Evolutionary conservation across 192 early-diverging fungal genomes (phyloP), one percentile per base, ranked within the genome.

Genomic region (Coemansia guatemalensis): DNA sequence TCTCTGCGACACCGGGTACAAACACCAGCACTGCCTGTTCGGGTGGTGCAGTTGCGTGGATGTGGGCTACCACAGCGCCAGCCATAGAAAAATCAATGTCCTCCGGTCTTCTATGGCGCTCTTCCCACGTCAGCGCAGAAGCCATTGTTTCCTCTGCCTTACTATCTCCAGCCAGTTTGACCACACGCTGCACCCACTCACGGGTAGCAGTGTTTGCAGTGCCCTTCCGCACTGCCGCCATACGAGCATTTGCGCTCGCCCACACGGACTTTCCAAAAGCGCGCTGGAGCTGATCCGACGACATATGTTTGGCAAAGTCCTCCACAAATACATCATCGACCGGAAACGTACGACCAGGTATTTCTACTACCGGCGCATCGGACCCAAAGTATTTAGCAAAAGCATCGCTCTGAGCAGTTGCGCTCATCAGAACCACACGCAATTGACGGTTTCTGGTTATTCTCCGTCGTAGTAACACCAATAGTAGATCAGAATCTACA

Each of bases 351-450:
- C 89, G 87, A n/a, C 90, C 90, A 25, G 90, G 89, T 33, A 92
- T 90, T 25, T 82, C 81, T 39, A 89, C 73, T 2, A 82, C 74
- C 2, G 86, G 87, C n/a, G 83, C 29, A 48, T 60, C 25, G 5
- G 17, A 14, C 23, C 85, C 87, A 72, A 97, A 97, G 65, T 95
- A 97, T 5, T 66, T 60, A 0, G 87, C 83, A 70, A 95, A 95
- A 27, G 87, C 70, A 18, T 88, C 81, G 58, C 89, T 87, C 69
- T 95, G 92, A 60, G 91, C 87, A 0, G 93, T 95, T 44, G 95
- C 95, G 53, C 91, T 93, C 95, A 97, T 97, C 61, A 97, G 82
- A 26, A 97, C 88, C 9, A 97, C 74, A 30, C 84, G 81, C 9
- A 97, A 64, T 0, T 57, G 56, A 3, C 5, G 18, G 44, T 82